Base-by-base conservation (phyloP, 2,329 filamentous ascomycete genomes). In the Pseudocercospora cruenta region DNA sequence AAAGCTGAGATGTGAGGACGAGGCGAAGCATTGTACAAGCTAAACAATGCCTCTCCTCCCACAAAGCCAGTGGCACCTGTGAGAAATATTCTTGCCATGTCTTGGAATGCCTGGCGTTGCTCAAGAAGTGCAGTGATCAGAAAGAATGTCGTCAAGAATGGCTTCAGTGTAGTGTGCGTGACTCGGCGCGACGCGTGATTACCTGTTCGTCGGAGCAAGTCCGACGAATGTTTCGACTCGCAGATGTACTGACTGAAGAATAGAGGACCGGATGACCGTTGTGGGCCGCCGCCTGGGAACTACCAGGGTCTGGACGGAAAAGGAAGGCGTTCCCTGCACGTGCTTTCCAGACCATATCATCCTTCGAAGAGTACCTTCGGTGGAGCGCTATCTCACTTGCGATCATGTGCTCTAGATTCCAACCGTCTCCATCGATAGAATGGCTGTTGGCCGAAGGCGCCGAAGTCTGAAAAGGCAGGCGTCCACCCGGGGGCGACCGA, bases 51-150 rank as follows among this genome's bases (percentile, higher is more conserved):
- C 45, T 67, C 36, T 28, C 65, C 65, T 19, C 60, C 65, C 5
- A 67, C 58, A 57, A 36, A 67, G 21, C 65, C 65, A 5, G 60
- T 64, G 12, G 61, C 65, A 19, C 65, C 60, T 24, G 65, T 67
- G 12, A 55, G 28, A 31, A 55, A 55, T n/a, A 55, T 28, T 31
- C 14, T 24, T n/a, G 28, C 51, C 51, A 55, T 55, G 16, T 28
- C 26, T 24, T 16, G 9, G 10, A n/a, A 1, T n/a, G 24, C 22
- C 51, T 26, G 51, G 7, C 19, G 39, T 45, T n/a, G 14, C 14
- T 19, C 14, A 45, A 19, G 39, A 45, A 31, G 28, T 31, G 28
- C 28, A 31, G 28, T 1, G 8, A 8, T 31, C 28, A 8, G 28
- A 8, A 31, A 9, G 1, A 5, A 31, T 31, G 28, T 31, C 6